Conservation (phyloP, 2,329 filamentous ascomycete species). For the Pleomassaria siparia region DNA sequence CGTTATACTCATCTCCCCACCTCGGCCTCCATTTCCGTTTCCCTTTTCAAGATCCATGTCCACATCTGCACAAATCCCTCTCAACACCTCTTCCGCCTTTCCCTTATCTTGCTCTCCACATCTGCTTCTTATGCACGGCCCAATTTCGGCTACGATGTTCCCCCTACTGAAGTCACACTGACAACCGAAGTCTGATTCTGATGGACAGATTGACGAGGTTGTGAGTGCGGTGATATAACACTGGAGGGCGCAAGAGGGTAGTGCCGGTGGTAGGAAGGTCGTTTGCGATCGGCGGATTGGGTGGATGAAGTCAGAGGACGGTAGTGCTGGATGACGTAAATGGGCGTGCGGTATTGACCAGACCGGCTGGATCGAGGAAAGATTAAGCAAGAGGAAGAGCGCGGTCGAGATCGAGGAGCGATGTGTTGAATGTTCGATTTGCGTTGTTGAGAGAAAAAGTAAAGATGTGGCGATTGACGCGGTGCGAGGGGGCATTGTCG, state of each 20-base stretch:
- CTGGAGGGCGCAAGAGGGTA: conserved; percentile 6
- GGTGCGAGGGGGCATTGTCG: no score
- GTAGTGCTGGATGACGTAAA: neutral
- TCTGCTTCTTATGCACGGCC: neutral
- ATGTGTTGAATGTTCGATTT: no score
- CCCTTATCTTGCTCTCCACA: neutral
- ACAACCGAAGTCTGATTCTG: conserved; percentile 8
- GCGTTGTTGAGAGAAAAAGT: no score
- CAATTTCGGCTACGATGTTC: neutral
- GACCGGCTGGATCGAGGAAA: neutral
- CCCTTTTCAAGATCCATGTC: neutral
- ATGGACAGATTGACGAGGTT: conserved; percentile 5
- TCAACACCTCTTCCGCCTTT: neutral
- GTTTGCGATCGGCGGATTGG: neutral
- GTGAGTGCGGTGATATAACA: conserved; percentile 9
- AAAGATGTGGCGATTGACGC: no score
- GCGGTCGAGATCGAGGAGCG: neutral
- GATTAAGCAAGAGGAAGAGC: neutral
- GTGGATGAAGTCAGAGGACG: neutral
- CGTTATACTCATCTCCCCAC: neutral
- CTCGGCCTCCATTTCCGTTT: neutral
- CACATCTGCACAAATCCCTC: neutral
- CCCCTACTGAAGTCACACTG: conserved; percentile 4
- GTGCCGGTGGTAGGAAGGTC: neutral
- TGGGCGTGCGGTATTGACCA: neutral